A percentile compares a stretch with the other conserved stretches of the same genome.
phyloP scores from a whole-genome alignment of 2,329 filamentous ascomycete genomes.

The Claviceps sorghi region DNA sequence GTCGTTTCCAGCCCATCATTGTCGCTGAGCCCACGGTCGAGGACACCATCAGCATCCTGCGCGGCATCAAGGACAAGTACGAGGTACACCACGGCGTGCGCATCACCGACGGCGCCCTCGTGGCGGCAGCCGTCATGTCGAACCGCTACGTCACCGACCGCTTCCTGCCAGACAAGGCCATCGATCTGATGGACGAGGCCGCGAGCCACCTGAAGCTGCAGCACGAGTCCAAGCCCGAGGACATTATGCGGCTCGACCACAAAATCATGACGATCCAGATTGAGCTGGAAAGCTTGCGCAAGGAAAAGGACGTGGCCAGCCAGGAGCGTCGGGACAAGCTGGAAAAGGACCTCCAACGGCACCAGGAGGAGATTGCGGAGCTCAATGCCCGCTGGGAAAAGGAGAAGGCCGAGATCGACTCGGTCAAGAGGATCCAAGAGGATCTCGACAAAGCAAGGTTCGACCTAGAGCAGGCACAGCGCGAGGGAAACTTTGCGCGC shows the following conservation, averaged over 20 bases:
- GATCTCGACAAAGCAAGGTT: slow-evolving; percentile 75
- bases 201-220: slow-evolving; percentile 80
- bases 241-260: slow-evolving; percentile 82
- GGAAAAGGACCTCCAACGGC: slow-evolving; percentile 58
- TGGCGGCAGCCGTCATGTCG: slow-evolving; percentile 80
- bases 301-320: slow-evolving; percentile 83
- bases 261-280: slow-evolving; percentile 97
- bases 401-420: slow-evolving; percentile 72
- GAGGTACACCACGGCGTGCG: slow-evolving; percentile 94
- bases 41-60: slow-evolving; percentile 86
- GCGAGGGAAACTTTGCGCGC: slow-evolving; percentile 73
- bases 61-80: slow-evolving; percentile 95
- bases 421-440: slow-evolving; percentile 73
- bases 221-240: slow-evolving; percentile 92
- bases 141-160: slow-evolving; percentile 96
- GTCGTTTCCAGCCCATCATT: slow-evolving; percentile 85
- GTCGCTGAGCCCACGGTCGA: slow-evolving; percentile 86
- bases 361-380: slow-evolving; percentile 60
- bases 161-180: slow-evolving; percentile 92
- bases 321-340: slow-evolving; percentile 78
- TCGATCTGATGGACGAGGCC: slow-evolving; percentile 91
- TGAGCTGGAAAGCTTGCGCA: slow-evolving; percentile 83
- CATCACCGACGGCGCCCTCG: slow-evolving; percentile 82
- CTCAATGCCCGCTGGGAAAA: slow-evolving; percentile 81
- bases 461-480: slow-evolving; percentile 75